Percentiles rank a stretch among this genome's conserved stretches.
These are phyloP conservation scores for Tolypocladium inflatum DNA, from an alignment of 2,329 filamentous ascomycete species.

Conservation along the genomic window DNA sequence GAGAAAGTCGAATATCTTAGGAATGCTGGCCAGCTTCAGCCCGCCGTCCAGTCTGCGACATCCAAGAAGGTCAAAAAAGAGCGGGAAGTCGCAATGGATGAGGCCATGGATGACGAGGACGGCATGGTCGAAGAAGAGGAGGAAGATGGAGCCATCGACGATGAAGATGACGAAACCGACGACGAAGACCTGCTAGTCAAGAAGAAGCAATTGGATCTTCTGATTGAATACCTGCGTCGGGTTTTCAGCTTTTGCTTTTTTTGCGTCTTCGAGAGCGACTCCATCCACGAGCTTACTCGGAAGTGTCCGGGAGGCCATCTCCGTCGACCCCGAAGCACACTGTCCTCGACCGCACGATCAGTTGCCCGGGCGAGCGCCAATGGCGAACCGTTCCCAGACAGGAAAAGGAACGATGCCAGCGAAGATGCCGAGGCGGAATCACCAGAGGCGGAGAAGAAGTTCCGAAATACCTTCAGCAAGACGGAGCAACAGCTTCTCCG, in stretches of 20 bases:
- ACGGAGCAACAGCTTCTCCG: slow-evolving; percentile 85
- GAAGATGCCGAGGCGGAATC: slow-evolving; percentile 45
- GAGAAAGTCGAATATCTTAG: slow-evolving; percentile 76
- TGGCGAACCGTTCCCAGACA: slow-evolving; percentile 75
- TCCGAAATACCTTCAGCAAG: slow-evolving; percentile 60
- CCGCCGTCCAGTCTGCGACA: slow-evolving; percentile 42
- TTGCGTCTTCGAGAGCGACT: slow-evolving; percentile 97
- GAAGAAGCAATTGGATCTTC: slow-evolving; percentile 93
- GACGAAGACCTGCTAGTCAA: slow-evolving; percentile 82
- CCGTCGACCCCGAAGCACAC: slow-evolving; percentile 75
- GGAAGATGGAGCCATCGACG: slow-evolving; percentile 68
- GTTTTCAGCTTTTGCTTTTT: slow-evolving; percentile 99
- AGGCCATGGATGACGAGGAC: slow-evolving; percentile 53
- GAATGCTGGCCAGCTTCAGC: slow-evolving; percentile 66
- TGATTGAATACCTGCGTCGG: slow-evolving; percentile 91
- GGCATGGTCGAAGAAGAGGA: slow-evolving; percentile 67
- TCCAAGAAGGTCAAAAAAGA: slow-evolving; percentile 52
- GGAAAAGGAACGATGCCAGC: slow-evolving; percentile 62
- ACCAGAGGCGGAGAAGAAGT: slow-evolving; percentile 57
- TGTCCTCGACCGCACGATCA: slow-evolving; percentile 73
- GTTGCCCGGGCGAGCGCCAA: slow-evolving; percentile 78
- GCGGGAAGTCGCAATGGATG: slow-evolving; percentile 49
- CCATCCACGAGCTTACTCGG: slow-evolving; percentile 85
- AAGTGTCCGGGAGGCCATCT: slow-evolving; percentile 98
- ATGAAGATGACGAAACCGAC: slow-evolving; percentile 86